These are phyloP conservation scores for Heteromeles arbutifolia DNA, from an alignment of 306 rosid species.

Conservation along the genomic window DNA sequence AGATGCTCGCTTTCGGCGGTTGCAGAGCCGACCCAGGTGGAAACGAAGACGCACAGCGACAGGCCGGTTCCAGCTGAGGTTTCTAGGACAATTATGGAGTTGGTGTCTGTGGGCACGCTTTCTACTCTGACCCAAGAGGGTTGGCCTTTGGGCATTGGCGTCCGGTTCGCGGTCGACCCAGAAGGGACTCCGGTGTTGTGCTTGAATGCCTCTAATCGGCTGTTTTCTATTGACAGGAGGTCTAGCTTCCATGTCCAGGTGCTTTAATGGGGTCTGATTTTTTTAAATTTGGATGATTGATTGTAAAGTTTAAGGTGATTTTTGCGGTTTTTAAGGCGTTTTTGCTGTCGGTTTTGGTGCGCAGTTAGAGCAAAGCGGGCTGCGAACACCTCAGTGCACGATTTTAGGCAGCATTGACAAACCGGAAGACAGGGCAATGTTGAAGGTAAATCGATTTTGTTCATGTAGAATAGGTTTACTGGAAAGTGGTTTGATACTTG, in stretches of 20 bases:
- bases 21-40: slow-evolving; percentile 42
- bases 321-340: neutral
- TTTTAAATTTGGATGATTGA: neutral
- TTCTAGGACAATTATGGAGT: slow-evolving; percentile 79
- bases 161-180: slow-evolving; percentile 61
- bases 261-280: neutral
- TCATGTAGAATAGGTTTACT: neutral
- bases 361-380: slow-evolving; percentile 67
- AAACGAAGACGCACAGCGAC: slow-evolving; percentile 31
- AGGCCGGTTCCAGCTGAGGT: slow-evolving; percentile 81
- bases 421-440: slow-evolving; percentile 40
- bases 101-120: slow-evolving; percentile 63
- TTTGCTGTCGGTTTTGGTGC: slow-evolving; percentile 8
- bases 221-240: slow-evolving; percentile 27
- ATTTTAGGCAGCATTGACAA: slow-evolving; percentile 67
- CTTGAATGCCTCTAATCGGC: slow-evolving; percentile 30
- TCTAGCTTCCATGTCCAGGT: slow-evolving; percentile 90
- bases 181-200: slow-evolving; percentile 70
- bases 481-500: neutral
- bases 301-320: neutral
- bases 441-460: slow-evolving; percentile 27
- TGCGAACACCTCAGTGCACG: slow-evolving; percentile 89
- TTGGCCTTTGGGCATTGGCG: slow-evolving; percentile 76
- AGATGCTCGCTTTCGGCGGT: slow-evolving; percentile 54
- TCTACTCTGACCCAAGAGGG: slow-evolving; percentile 52